Evolutionary conservation across 441 rosid species (phyloP).

Genomic region (Codiaeum variegatum): DNA sequence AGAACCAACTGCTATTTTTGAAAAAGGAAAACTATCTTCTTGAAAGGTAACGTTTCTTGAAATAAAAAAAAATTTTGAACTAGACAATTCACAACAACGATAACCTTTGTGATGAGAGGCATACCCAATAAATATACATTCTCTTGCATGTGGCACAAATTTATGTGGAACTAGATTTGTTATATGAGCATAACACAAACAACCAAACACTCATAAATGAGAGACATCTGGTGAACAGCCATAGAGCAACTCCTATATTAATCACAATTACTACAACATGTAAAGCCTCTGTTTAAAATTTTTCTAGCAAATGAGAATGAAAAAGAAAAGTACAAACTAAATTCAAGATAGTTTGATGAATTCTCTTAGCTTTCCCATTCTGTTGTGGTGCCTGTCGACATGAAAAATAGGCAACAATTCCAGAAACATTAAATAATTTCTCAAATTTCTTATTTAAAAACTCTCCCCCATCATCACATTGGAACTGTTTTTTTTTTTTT

Average conservation of each 20-base stretch:
- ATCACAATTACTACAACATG: no score
- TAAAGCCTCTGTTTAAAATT: no score
- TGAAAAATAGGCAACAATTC: no score
- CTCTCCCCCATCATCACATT: no score
- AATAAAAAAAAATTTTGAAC: background rate
- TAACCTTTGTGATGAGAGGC: background rate
- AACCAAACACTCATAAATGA: background rate
- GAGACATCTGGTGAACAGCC: background rate
- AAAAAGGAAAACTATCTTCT: background rate
- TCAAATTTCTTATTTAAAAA: no score
- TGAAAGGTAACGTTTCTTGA: background rate
- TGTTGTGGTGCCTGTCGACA: no score
- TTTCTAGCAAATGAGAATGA: no score
- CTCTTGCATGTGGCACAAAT: background rate
- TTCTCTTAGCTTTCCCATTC: no score
- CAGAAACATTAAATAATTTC: no score
- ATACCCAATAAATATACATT: background rate
- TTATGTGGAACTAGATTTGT: background rate
- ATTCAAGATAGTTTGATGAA: no score
- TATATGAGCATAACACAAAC: background rate
- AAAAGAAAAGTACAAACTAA: no score
- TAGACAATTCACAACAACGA: background rate
- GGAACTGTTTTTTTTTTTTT: no score
- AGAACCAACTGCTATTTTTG: background rate
- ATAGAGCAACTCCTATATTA: background rate